Base-by-base conservation (phyloP, 1,284 basidiomycete genomes). In the Malassezia arunalokei region DNA sequence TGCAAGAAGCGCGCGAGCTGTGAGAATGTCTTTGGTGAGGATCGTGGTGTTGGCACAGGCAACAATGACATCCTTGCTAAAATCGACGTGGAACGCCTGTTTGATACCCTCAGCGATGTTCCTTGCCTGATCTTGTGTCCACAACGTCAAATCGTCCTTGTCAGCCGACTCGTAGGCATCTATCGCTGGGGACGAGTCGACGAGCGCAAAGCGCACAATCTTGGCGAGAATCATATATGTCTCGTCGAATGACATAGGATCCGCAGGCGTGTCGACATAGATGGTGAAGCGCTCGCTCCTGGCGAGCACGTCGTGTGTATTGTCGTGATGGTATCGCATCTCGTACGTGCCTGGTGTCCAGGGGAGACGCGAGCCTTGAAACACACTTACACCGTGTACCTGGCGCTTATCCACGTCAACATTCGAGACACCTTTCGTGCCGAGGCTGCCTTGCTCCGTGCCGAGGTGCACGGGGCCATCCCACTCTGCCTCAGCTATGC, bases 231-330 rank as follows among this genome's bases (percentile, higher is more conserved):
- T 82, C 79, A 45, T 89, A 78, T 51, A 56, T 11, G 80, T 80
- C 44, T 78, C 68, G 8, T 49, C 51, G 31, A 62, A 69, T 28
- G 74, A 84, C 62, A 82, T 79, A 9, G 84, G 73, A 24, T 80
- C 77, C 6, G 75, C 58, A 0, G 84, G 84, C 59, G 78, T 79
- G 56, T 84, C 81, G 40, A 87, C 87, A 63, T 83, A 87, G 37
- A 98, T 83, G 71, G 94, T 88, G 54, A 96, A 76, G 1, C 87
- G 87, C 1, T 82, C 82, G 49, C 85, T 82, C 43, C 84, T 74
- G 49, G 83, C 82, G 79, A 98, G 85, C 51, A 98, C 92, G 71
- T 91, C 94, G 76, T 98, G 87, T 74, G 92, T 95, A 43, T 87
- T 74, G 59, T 75, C 75, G 57, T 76, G 75, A 48, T 76, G 75